Base-by-base conservation (phyloP, 176 grass and related monocot species). In the Hordeum marinum region DNA sequence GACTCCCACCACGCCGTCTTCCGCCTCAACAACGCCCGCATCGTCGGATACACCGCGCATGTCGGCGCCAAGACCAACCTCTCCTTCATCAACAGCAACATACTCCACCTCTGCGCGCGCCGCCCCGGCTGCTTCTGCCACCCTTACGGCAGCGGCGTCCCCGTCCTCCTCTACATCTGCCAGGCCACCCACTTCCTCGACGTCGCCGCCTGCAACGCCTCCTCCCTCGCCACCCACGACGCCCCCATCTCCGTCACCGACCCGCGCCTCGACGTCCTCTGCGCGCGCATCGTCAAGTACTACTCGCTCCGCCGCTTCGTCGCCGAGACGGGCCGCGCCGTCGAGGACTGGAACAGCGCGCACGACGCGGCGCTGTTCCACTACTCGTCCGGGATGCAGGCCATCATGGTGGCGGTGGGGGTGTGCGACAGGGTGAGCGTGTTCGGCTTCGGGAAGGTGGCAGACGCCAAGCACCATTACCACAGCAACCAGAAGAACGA, bases 61-160 rank as follows among this genome's bases (percentile, higher is more conserved):
- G 96, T 95, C 25, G 96, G 96, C 70, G 54, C 39, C 54, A 98
- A 85, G 90, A 98, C 96, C 78, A 83, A 84, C 55, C 54, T 95
- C 54, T 95, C 96, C 58, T 98, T 95, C 83, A 85, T 98, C 75
- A 98, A 98, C 86, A 98, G 96, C 85, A 98, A 98, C 88, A 94
- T 98, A 26, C 93, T 98, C 25, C 91, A 95, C 72, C 70, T 90
- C 82, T 98, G 93, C 68, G 80, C 87, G 54, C 88, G 89, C 59
- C 80, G 96, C 1, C 72, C 83, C 1, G 80, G 82, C 46, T 98
- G 96, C 90, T 98, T 89, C 83, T 98, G 93, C 91, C 96, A 98
- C 69, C 96, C 93, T 15, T 98, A 98, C 39, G 91, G 96, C 50
- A 75, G 90, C 25, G 72, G 52, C 66, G 85, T 95, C 52, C 93